Conservation (phyloP, 768 basidiomycete genomes). For the Chalciporus pseudorubinellus region DNA sequence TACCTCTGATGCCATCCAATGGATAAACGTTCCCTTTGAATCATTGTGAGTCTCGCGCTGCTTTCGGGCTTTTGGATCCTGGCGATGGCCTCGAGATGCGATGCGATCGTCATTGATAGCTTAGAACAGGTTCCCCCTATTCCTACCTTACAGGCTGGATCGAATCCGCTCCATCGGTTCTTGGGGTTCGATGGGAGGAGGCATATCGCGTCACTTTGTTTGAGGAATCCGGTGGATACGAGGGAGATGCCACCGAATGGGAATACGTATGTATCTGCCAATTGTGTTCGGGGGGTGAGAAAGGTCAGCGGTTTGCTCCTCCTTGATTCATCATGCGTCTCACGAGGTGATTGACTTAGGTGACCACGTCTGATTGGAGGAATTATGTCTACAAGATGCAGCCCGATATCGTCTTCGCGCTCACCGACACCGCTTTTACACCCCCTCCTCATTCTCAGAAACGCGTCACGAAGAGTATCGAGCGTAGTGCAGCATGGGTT, state of each 20-base stretch:
- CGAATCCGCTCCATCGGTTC: conserved; percentile 60
- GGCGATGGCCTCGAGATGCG: too few relatives aligned
- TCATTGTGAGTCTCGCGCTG: conserved; percentile 67
- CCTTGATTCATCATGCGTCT: too few relatives aligned
- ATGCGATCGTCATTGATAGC: too few relatives aligned
- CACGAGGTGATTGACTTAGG: conserved; percentile 34
- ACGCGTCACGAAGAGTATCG: conserved; percentile 70
- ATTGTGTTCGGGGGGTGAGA: conserved; percentile 65
- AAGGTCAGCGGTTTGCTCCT: conserved; percentile 46
- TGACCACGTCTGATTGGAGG: conserved; percentile 55
- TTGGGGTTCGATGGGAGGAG: conserved; percentile 50
- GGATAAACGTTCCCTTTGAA: conserved; percentile 75
- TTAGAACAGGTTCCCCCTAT: conserved; percentile 66
- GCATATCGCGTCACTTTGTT: conserved; percentile 57
- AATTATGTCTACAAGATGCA: conserved; percentile 48
- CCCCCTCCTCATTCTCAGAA: conserved; percentile 71
- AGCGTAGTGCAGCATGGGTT: conserved; percentile 67
- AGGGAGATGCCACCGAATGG: conserved; percentile 75
- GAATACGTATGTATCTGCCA: conserved; percentile 51
- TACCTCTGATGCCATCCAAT: conserved; percentile 48
- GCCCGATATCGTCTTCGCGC: conserved; percentile 70
- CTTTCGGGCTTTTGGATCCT: too few relatives aligned
- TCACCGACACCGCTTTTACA: conserved; percentile 69
- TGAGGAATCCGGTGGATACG: conserved; percentile 63
- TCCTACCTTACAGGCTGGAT: conserved; percentile 54